phyloP scores from a whole-genome alignment of 2,329 filamentous ascomycete genomes.

The Acarospora socialis region DNA sequence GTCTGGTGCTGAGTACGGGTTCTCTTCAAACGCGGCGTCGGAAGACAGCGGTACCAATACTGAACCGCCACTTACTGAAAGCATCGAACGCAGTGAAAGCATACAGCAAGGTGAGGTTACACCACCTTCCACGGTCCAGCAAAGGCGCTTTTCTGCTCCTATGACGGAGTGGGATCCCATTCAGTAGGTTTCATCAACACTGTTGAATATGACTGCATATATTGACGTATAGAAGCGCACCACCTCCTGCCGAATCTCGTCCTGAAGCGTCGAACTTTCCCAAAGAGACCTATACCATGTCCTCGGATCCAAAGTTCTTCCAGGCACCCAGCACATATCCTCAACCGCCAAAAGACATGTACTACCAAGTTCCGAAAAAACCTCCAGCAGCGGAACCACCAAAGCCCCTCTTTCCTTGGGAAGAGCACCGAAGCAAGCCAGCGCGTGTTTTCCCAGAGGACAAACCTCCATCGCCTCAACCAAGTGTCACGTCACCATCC shows the following conservation, averaged over 20 bases:
- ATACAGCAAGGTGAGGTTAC: constrained; percentile 25
- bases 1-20: constrained; percentile 13
- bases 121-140: constrained; percentile 31
- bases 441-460: constrained; percentile 34
- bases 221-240: constrained; percentile 35
- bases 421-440: constrained; percentile 48
- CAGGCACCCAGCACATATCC: constrained; percentile 64
- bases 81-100: constrained; percentile 28
- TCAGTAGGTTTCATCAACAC: constrained; percentile 29
- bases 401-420: constrained; percentile 81
- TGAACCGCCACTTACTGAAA: constrained; percentile 23
- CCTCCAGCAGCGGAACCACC: constrained; percentile 45
- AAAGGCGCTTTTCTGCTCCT: constrained; percentile 42
- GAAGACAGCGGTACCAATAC: constrained; percentile 17
- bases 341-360: constrained; percentile 75
- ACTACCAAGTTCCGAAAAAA: constrained; percentile 59
- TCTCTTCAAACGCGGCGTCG: constrained; percentile 14
- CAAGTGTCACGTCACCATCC: constrained; percentile 8
- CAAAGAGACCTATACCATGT: constrained; percentile 68
- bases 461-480: constrained; percentile 13
- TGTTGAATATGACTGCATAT: constrained; percentile 12
- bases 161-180: constrained; percentile 48
- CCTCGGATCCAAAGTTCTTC: constrained; percentile 58
- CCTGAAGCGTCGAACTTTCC: constrained; percentile 82
- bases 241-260: constrained; percentile 49